A percentile compares a stretch with the other conserved stretches of the same genome.
phyloP scores from a whole-genome alignment of 768 basidiomycete genomes.

The Podaxis sp. region DNA sequence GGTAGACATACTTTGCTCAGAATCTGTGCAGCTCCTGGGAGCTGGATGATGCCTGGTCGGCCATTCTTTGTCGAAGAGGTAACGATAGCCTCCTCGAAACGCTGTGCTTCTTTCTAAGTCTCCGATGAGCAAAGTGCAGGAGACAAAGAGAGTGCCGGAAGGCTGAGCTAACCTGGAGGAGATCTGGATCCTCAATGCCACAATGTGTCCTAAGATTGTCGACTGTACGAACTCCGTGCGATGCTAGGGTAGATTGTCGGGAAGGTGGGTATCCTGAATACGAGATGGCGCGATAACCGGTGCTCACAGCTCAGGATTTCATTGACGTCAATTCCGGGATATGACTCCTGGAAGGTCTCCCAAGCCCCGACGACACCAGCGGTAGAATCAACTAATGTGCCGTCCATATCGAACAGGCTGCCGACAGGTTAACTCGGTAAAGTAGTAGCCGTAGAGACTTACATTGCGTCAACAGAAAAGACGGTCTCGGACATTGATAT shows the following conservation, averaged over 20 bases:
- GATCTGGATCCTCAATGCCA: conserved; percentile 61
- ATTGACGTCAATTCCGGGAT: conserved; percentile 62
- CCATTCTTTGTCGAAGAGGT: conserved; percentile 55
- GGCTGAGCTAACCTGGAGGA: conserved; percentile 60
- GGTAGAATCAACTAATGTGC: conserved; percentile 81
- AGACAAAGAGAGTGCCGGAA: conserved; percentile 10
- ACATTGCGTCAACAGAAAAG: conserved; percentile 46
- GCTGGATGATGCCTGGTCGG: conserved; percentile 59
- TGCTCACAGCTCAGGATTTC: conserved; percentile 62
- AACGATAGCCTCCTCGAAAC: conserved; percentile 81
- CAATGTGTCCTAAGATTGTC: conserved; percentile 80
- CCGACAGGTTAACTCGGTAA: conserved; percentile 22
- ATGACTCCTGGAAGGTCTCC: conserved; percentile 71
- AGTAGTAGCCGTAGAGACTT: conserved; percentile 21
- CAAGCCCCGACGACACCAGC: conserved; percentile 82
- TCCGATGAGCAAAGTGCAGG: conserved; percentile 15
- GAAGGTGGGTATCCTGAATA: conserved; percentile 15
- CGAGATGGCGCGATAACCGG: conserved; percentile 14
- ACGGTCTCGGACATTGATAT: conserved; percentile 34
- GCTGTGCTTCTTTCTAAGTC: conserved; percentile 62
- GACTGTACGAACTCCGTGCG: conserved; percentile 82
- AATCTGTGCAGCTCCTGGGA: conserved; percentile 70
- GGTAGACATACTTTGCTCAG: conserved; percentile 49
- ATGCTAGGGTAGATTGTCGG: conserved; percentile 37
- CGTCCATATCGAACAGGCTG: conserved; percentile 84